A percentile compares a stretch with the other conserved stretches of the same genome.
Conservation (phyloP, 2,329 filamentous ascomycete species). For the Albifimbria verrucaria region DNA sequence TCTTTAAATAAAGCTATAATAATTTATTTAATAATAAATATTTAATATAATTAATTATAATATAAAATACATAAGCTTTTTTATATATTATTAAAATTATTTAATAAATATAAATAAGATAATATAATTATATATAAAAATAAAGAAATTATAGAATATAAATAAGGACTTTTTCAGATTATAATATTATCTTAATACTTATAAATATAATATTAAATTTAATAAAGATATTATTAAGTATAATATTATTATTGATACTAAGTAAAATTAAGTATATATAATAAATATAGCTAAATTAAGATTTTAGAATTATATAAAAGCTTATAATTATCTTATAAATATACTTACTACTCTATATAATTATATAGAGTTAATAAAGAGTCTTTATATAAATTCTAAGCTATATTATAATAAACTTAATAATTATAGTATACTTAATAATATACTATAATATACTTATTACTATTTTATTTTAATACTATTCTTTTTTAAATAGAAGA, state of each 20-base stretch:
- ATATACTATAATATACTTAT: neutral
- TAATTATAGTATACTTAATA: neutral
- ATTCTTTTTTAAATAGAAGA: neutral
- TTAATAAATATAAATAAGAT: neutral
- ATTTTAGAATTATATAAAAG: neutral
- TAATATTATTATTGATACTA: conserved; percentile 1
- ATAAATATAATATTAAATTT: conserved; percentile 1
- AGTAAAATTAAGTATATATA: conserved; percentile 1
- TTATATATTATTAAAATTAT: neutral
- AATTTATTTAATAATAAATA: neutral
- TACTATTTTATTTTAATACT: neutral
- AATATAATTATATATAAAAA: neutral
- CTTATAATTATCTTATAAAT: neutral
- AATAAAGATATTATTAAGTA: neutral
- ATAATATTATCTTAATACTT: neutral
- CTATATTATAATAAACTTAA: no score
- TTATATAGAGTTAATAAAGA: neutral
- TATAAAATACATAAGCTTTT: no score
- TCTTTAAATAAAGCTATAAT: conserved; percentile 3
- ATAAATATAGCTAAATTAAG: neutral
- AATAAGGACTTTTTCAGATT: neutral
- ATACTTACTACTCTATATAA: no score
- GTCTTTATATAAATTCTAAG: neutral
- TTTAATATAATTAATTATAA: neutral
- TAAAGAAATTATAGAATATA: neutral